phyloP scores from a whole-genome alignment of 2,329 filamentous ascomycete species.

The Apiospora kogelbergensis region DNA sequence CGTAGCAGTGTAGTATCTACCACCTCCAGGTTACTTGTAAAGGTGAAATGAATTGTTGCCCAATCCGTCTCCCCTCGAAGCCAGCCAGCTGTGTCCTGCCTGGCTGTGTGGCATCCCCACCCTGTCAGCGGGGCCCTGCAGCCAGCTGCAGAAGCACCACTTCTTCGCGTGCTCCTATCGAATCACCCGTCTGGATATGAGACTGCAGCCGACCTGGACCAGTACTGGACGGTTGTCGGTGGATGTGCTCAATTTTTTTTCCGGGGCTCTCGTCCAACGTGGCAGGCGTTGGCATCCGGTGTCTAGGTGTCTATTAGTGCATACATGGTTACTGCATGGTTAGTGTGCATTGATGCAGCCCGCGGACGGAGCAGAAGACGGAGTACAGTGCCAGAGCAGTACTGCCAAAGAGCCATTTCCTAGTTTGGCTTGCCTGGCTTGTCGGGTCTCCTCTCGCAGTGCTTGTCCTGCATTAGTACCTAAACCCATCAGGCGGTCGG shows the following conservation, averaged over 20 bases:
- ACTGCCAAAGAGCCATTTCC: background rate
- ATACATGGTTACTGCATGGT: no score
- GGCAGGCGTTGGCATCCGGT: background rate
- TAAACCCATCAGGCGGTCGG: slow-evolving; percentile 1
- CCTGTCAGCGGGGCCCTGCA: background rate
- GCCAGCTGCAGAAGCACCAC: background rate
- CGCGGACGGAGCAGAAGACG: no score
- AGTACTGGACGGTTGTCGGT: background rate
- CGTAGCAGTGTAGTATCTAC: background rate
- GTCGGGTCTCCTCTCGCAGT: background rate
- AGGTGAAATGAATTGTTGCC: background rate
- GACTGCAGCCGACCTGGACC: background rate
- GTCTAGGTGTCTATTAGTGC: background rate
- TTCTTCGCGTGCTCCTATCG: background rate
- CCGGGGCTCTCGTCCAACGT: background rate
- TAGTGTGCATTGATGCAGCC: no score
- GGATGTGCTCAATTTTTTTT: background rate
- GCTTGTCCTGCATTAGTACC: slow-evolving; percentile 10
- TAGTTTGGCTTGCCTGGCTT: background rate
- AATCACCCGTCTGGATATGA: background rate
- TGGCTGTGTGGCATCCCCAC: background rate
- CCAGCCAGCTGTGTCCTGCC: background rate
- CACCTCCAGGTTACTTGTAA: background rate
- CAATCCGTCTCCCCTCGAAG: background rate
- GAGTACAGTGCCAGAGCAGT: no score